Conservation (phyloP, 805 yeast species). For the Torulaspora gathmanii region DNA sequence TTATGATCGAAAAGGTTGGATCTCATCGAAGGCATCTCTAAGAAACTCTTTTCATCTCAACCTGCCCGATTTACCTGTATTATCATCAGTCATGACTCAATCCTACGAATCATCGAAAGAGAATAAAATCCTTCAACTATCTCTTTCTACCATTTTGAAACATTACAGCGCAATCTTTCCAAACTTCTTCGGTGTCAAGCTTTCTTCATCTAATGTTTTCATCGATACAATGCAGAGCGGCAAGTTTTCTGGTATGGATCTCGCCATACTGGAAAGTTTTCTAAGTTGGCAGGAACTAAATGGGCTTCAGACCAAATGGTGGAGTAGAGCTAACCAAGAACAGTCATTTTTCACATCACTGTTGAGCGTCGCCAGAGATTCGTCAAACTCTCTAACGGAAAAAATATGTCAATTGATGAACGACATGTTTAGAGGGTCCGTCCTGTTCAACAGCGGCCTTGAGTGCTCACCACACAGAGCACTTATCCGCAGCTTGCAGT, state of each 20-base stretch:
- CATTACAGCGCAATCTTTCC: conserved; percentile 40
- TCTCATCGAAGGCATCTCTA: conserved; percentile 34
- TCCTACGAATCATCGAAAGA: conserved; percentile 35
- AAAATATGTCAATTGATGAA: conserved; percentile 50
- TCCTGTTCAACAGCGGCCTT: conserved; percentile 46
- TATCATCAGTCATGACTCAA: conserved; percentile 44
- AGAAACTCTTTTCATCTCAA: conserved; percentile 32
- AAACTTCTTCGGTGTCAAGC: conserved; percentile 30
- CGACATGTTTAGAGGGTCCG: conserved; percentile 46
- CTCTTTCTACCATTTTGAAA: conserved; percentile 44
- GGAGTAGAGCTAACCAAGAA: conserved; percentile 50
- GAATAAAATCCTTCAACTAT: conserved; percentile 45
- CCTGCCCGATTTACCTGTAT: conserved; percentile 48
- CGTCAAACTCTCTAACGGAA: conserved; percentile 30
- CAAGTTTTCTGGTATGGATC: conserved; percentile 48
- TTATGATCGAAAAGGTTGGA: conserved; percentile 42
- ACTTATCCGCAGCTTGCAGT: conserved; percentile 47
- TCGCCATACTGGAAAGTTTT: conserved; percentile 54
- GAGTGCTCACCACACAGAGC: conserved; percentile 53
- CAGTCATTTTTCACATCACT: conserved; percentile 66
- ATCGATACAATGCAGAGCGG: conserved; percentile 34
- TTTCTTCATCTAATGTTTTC: conserved; percentile 36
- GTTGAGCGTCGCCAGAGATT: conserved; percentile 45
- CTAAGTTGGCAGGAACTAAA: conserved; percentile 57
- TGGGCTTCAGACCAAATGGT: conserved; percentile 66